phyloP scores from a whole-genome alignment of 2,329 filamentous ascomycete genomes.

The Aspergillus novofumigatus region DNA sequence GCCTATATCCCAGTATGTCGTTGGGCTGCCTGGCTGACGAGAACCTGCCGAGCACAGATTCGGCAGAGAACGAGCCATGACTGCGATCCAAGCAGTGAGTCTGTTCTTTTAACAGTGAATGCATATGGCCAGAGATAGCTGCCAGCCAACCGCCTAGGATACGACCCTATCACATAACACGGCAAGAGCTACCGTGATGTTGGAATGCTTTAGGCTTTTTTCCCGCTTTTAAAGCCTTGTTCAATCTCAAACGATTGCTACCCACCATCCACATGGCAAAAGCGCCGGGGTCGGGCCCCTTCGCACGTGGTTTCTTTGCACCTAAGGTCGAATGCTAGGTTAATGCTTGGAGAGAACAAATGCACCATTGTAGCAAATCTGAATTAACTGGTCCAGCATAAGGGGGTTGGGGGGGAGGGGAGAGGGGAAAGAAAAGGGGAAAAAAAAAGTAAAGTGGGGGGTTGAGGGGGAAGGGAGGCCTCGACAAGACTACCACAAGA shows the following conservation, averaged over 20 bases:
- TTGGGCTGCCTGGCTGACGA: slow-evolving; percentile 2
- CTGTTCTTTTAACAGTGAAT: background rate
- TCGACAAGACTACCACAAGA: slow-evolving; percentile 1
- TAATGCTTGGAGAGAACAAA: background rate
- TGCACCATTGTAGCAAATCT: background rate
- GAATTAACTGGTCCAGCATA: background rate
- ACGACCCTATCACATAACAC: slow-evolving; percentile 27
- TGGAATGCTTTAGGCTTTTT: slow-evolving; percentile 42
- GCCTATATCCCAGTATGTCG: slow-evolving; percentile 10
- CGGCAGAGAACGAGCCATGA: background rate
- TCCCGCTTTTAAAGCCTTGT: slow-evolving; percentile 42
- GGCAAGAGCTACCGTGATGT: slow-evolving; percentile 19
- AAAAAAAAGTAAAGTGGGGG: no score
- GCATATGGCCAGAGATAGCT: slow-evolving; percentile 3
- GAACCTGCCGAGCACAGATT: background rate
- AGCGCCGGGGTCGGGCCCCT: slow-evolving; percentile 27
- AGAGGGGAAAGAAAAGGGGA: no score
- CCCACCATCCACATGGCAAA: slow-evolving; percentile 46
- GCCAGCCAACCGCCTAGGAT: slow-evolving; percentile 2
- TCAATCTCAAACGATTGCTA: slow-evolving; percentile 23
- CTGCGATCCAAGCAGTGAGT: background rate
- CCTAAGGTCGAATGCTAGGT: slow-evolving; percentile 11
- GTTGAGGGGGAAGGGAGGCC: no score
- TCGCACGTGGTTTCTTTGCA: slow-evolving; percentile 29
- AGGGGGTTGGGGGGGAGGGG: no score